Evolutionary conservation across 257 asterid species (phyloP).

Genomic region (Leonotis leonurus): DNA sequence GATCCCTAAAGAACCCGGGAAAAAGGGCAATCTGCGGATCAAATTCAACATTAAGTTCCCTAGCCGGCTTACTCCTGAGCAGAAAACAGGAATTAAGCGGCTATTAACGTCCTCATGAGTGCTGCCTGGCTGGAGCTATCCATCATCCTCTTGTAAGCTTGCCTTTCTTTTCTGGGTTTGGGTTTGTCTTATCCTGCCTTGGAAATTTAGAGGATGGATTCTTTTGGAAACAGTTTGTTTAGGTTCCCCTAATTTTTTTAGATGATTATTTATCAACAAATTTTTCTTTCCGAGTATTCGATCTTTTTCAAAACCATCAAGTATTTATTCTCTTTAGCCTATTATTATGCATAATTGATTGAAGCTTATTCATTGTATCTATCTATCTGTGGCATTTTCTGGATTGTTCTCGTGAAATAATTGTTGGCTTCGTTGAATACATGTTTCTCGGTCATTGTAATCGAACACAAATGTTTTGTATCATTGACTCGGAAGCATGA

Average conservation of each 20-base stretch:
- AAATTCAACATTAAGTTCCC: conserved; percentile 82
- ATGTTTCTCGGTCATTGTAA: background rate
- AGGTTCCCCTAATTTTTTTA: conserved; percentile 12
- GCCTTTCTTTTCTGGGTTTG: background rate
- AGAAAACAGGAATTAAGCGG: conserved; percentile 73
- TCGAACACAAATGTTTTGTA: background rate
- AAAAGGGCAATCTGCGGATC: conserved; percentile 64
- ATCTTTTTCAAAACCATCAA: background rate
- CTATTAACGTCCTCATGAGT: conserved; percentile 47
- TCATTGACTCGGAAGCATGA: background rate
- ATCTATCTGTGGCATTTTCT: background rate
- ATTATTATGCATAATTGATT: background rate
- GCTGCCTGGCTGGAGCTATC: conserved; percentile 11
- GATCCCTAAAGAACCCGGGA: conserved; percentile 78
- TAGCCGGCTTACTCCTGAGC: conserved; percentile 74
- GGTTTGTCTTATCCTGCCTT: background rate
- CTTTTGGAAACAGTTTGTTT: conserved; percentile 6
- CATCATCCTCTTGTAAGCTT: conserved; percentile 27
- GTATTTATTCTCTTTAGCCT: background rate
- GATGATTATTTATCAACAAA: conserved; percentile 14
- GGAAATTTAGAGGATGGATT: conserved; percentile 12
- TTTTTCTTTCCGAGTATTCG: conserved; percentile 3
- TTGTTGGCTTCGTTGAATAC: background rate
- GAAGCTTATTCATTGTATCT: background rate
- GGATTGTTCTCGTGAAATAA: background rate